Percentiles rank a stretch among this genome's conserved stretches.
Conservation (phyloP, 2,329 filamentous ascomycete genomes). For the Ophiostoma ips region DNA sequence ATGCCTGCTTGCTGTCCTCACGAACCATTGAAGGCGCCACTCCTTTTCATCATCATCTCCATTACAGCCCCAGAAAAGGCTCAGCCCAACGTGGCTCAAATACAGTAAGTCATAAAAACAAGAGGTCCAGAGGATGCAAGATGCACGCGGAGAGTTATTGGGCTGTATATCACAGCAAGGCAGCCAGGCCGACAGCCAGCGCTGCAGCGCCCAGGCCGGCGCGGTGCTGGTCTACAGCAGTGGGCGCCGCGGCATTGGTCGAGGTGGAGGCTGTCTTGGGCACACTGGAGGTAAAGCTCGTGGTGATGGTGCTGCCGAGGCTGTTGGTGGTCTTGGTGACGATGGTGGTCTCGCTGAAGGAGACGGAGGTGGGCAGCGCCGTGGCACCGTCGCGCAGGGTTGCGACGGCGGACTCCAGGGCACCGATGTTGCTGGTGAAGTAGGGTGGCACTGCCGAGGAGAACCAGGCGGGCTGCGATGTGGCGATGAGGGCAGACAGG, state of each 20-base stretch:
- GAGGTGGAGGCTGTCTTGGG: slow-evolving; percentile 8
- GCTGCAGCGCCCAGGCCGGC: slow-evolving; percentile 6
- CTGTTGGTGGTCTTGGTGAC: slow-evolving; percentile 16
- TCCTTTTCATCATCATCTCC: too few relatives aligned
- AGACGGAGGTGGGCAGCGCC: background rate
- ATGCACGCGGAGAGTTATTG: too few relatives aligned
- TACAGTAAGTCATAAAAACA: too few relatives aligned
- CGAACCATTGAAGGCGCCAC: too few relatives aligned
- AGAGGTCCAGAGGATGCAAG: too few relatives aligned
- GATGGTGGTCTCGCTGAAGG: slow-evolving; percentile 12
- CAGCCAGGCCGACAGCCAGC: slow-evolving; percentile 7
- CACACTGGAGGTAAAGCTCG: slow-evolving; percentile 14
- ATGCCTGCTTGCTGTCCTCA: too few relatives aligned
- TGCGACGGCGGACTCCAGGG: slow-evolving; percentile 13
- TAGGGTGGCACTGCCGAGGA: slow-evolving; percentile 8
- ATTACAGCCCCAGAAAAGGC: too few relatives aligned
- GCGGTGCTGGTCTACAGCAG: background rate
- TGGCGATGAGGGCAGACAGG: slow-evolving; percentile 16
- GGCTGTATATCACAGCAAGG: slow-evolving; percentile 20
- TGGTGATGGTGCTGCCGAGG: slow-evolving; percentile 16
- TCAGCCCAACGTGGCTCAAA: too few relatives aligned
- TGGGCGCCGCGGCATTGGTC: slow-evolving; percentile 6
- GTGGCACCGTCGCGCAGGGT: slow-evolving; percentile 12
- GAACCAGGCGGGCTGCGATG: slow-evolving; percentile 15
- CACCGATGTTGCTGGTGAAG: slow-evolving; percentile 6